Conservation (phyloP, 495 filamentous ascomycete genomes). For the Hyaloscypha bicolor region DNA sequence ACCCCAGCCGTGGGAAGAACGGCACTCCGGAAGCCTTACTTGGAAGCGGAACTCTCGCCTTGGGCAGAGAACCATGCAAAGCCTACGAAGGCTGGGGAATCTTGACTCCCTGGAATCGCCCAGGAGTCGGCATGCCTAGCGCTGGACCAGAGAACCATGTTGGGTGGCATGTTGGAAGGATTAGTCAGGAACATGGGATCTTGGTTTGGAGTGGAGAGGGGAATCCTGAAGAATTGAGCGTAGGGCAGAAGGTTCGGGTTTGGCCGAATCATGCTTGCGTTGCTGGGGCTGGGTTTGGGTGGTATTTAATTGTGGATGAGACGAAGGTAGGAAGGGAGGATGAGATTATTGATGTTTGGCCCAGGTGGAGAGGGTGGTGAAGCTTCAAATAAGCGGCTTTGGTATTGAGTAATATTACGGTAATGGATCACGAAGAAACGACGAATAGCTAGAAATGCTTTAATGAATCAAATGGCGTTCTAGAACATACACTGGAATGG, state of each 20-base stretch:
- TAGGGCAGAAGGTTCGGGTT: slow-evolving; percentile 66
- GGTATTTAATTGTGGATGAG: slow-evolving; percentile 77
- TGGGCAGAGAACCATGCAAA: slow-evolving; percentile 76
- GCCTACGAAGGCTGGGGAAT: slow-evolving; percentile 74
- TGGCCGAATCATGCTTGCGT: slow-evolving; percentile 90
- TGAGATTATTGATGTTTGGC: slow-evolving; percentile 72
- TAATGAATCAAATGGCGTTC: background rate
- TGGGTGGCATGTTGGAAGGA: slow-evolving; percentile 62
- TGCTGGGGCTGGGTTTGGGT: slow-evolving; percentile 69
- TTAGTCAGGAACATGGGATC: slow-evolving; percentile 71
- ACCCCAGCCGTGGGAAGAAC: slow-evolving; percentile 55
- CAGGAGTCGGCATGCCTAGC: slow-evolving; percentile 13
- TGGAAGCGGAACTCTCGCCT: slow-evolving; percentile 67
- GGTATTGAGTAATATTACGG: background rate
- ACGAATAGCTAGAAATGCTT: slow-evolving; percentile 1
- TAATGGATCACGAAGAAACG: background rate
- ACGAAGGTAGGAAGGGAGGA: slow-evolving; percentile 48
- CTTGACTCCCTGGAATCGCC: slow-evolving; percentile 60
- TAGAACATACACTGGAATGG: slow-evolving; percentile 9
- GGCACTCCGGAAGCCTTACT: slow-evolving; percentile 67
- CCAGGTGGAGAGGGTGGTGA: slow-evolving; percentile 62
- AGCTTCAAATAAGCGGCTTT: no score
- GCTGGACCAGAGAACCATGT: slow-evolving; percentile 43
- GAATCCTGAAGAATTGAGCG: slow-evolving; percentile 49
- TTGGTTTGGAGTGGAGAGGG: slow-evolving; percentile 45